Base-by-base conservation (phyloP, 2,329 filamentous ascomycete species). In the Calonectria henricotiae region DNA sequence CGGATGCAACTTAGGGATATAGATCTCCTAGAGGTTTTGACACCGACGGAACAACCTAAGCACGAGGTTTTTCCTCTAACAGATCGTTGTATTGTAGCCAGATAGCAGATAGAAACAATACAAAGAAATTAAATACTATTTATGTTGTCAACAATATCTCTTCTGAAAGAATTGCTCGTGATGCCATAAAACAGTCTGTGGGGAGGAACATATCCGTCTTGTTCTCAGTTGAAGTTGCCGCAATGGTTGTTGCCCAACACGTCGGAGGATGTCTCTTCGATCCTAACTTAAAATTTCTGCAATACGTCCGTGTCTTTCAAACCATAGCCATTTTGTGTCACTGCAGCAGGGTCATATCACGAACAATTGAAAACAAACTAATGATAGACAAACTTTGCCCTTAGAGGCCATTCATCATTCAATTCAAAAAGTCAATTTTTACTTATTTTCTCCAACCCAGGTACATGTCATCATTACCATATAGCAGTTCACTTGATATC, bases 401-500 rank as follows among this genome's bases (percentile, higher is more conserved):
- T 58, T 17, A 32, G 8, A 32, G 51, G 51, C 51, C 25, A 39
- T 58, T 39, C n/a, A 55, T 55, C 32, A 58, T 58, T 58, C 51
- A 58, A 58, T 58, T 58, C 35, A 39, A n/a, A 32, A 37, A 12
- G 8, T 51, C 61, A 63, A 51, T 43, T 64, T 64, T 54, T 64
- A 65, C 62, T 65, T 55, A 35, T 55, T 44, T 47, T 64, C 39
- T 63, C 61, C 61, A 37, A n/a, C 15, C 44, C 61, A 49, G 61
- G 27, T 37, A 39, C 25, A 30, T 44, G 9, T 30, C 49, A 13
- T 23, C 23, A 32, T 32, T 65, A 43, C 62, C 37, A n/a, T 58
- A 5, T 6, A 58, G 51, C 51, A 23, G 20, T 17, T 39, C 51
- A 39, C 51, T 58, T 58, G 35, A 39, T 35, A 7, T 30, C 8